Base-by-base conservation (phyloP, 768 basidiomycete species). In the Auriscalpium vulgare region DNA sequence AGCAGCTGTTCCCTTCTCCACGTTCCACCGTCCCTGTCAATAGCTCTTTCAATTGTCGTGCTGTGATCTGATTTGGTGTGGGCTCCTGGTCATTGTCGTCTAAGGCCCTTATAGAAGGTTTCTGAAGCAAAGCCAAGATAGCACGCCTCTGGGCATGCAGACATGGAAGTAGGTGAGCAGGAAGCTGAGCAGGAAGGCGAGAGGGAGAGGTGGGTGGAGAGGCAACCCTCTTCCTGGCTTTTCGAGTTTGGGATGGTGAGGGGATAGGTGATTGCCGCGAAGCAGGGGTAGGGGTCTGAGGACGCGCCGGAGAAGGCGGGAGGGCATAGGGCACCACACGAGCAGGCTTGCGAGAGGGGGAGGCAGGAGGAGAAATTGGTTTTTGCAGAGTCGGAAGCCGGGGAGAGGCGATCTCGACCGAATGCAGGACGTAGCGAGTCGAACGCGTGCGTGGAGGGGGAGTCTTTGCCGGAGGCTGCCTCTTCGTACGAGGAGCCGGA, bases 1-100 rank as follows among this genome's bases (percentile, higher is more conserved):
- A 76, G 65, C 94, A 97, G 56, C 93, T 95, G 59, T 97, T 97
- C 3, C 95, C 94, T 74, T 97, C 95, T 10, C 87, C 88, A 34
- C 93, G 80, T 19, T 72, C 72, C 5, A 88, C 76, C 1, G 91
- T 91, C 10, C 93, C 94, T 19, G 71, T 67, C 5, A 97, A 72
- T 19, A 97, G 70, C 48, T 81, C 78, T 1, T 70, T 65, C 11
- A 97, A 67, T 55, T 89, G 83, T 37, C 79, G 65, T 29, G 76
- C 70, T 0, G 88, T 84, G 16, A 72, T 64, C 2, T 61, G 67
- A 63, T 88, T 85, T 5, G 82, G 75, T 2, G 76, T 68, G 10
- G 58, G 56, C 16, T 70, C 69, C 1, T 64, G 69, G 21, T 74
- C 72, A 10, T 72, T 69, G 36, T 68, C 58, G 13, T 61, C 62